phyloP scores from a whole-genome alignment of 768 basidiomycete genomes.

The Boletellus ananiceps region DNA sequence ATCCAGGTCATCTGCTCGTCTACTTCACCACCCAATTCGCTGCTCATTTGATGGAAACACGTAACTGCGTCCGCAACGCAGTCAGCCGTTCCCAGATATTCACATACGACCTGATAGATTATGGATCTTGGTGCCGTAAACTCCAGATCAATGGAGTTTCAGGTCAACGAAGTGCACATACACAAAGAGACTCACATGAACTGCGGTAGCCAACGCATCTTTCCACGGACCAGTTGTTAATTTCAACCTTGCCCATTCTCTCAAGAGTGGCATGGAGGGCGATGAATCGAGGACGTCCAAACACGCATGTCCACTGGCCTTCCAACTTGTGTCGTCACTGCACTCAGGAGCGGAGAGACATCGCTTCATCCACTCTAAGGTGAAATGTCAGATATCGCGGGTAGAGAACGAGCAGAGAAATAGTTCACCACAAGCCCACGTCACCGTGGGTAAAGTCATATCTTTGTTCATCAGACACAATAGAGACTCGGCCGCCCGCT shows the following conservation, averaged over 20 bases:
- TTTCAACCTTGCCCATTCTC: constrained; percentile 5
- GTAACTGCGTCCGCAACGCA: background rate
- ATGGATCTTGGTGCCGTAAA: background rate
- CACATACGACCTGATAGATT: background rate
- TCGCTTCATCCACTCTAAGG: background rate
- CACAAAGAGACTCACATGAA: background rate
- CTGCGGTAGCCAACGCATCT: background rate
- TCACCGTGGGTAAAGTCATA: background rate
- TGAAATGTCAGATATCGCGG: background rate
- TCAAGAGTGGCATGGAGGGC: background rate
- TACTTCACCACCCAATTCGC: background rate
- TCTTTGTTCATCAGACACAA: background rate
- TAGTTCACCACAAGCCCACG: background rate
- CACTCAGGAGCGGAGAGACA: background rate
- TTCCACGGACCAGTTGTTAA: constrained; percentile 3
- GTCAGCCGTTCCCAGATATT: background rate
- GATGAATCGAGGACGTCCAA: background rate
- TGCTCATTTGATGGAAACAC: background rate
- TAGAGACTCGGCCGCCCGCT: background rate
- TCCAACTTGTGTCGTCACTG: background rate
- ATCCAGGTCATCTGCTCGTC: background rate
- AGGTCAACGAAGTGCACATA: background rate
- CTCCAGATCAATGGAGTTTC: background rate
- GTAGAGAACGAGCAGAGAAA: background rate
- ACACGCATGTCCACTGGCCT: background rate